A percentile compares a stretch with the other conserved stretches of the same genome.
Conservation (phyloP, 2,329 filamentous ascomycete genomes). For the Cercospora zeae-maydis region DNA sequence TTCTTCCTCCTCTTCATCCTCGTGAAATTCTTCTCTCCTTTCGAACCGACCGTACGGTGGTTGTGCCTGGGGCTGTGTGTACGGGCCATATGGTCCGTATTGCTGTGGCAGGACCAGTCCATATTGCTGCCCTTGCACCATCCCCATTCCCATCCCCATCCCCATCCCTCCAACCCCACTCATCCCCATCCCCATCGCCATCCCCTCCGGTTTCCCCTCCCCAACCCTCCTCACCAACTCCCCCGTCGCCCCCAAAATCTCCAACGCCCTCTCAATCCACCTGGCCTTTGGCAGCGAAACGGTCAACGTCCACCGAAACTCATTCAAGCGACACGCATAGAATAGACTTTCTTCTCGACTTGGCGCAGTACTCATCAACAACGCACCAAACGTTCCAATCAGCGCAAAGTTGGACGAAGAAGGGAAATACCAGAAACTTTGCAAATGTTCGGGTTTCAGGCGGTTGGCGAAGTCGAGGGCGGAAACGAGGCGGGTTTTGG, state of each 20-base stretch:
- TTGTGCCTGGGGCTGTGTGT: not conserved
- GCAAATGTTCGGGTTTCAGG: slow-evolving; percentile 77
- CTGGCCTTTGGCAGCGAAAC: slow-evolving; percentile 72
- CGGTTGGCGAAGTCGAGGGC: slow-evolving; percentile 98
- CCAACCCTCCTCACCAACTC: slow-evolving; percentile 45
- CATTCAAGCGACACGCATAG: slow-evolving; percentile 77
- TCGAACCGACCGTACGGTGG: not conserved
- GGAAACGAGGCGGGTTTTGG: slow-evolving; percentile 88
- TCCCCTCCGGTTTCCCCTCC: slow-evolving; percentile 39
- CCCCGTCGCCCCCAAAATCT: slow-evolving; percentile 44
- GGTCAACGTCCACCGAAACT: slow-evolving; percentile 91
- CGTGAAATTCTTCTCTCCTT: not conserved
- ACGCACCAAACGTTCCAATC: slow-evolving; percentile 87
- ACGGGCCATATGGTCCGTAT: no score
- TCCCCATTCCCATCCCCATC: not conserved
- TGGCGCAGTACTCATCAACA: slow-evolving; percentile 85
- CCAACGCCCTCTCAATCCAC: slow-evolving; percentile 47
- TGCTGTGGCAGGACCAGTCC: no score
- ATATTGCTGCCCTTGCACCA: no score
- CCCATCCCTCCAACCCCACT: not conserved
- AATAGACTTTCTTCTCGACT: slow-evolving; percentile 87
- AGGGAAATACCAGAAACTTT: slow-evolving; percentile 90
- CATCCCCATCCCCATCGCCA: not conserved
- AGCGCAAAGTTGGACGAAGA: slow-evolving; percentile 89
- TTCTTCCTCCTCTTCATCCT: not conserved